phyloP scores from a whole-genome alignment of 208 protist genomes.

The Crithidia brevicula region DNA sequence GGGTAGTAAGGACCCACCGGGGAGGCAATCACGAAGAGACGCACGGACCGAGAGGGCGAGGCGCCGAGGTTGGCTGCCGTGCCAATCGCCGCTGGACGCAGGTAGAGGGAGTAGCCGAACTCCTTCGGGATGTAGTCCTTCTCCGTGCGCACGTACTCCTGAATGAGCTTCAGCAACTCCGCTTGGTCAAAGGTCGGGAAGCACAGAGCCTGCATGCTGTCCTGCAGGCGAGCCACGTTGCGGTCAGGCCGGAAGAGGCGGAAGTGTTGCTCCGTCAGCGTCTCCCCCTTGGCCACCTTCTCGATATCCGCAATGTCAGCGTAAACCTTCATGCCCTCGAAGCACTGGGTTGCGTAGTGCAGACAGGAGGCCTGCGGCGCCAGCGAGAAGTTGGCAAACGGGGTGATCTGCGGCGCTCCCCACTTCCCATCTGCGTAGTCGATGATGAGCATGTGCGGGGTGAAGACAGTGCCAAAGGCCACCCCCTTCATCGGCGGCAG shows the following conservation, averaged over 20 bases:
- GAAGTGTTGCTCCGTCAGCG: conserved; percentile 41
- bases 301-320: conserved; percentile 76
- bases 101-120: conserved; percentile 97
- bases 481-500: conserved; percentile 59
- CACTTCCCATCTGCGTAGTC: conserved; percentile 88
- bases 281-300: conserved; percentile 38
- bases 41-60: conserved; percentile 42
- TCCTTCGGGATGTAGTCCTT: conserved; percentile 92
- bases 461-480: conserved; percentile 94
- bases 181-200: conserved; percentile 93
- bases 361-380: conserved; percentile 89
- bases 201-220: conserved; percentile 85
- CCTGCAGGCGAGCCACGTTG: conserved; percentile 94
- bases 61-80: conserved; percentile 84
- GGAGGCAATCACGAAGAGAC: conserved; percentile 95
- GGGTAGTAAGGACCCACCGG: conserved; percentile 98
- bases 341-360: conserved; percentile 96
- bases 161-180: conserved; percentile 92
- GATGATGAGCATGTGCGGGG: conserved; percentile 97
- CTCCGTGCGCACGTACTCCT: conserved; percentile 94
- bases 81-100: conserved; percentile 97
- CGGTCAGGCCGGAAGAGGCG: conserved; percentile 97
- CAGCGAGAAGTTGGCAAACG: conserved; percentile 85
- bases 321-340: conserved; percentile 99
- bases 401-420: conserved; percentile 76